These are phyloP conservation scores for Aegilops umbellulata DNA, from an alignment of 176 grass and related monocot species.

Conservation along the genomic window DNA sequence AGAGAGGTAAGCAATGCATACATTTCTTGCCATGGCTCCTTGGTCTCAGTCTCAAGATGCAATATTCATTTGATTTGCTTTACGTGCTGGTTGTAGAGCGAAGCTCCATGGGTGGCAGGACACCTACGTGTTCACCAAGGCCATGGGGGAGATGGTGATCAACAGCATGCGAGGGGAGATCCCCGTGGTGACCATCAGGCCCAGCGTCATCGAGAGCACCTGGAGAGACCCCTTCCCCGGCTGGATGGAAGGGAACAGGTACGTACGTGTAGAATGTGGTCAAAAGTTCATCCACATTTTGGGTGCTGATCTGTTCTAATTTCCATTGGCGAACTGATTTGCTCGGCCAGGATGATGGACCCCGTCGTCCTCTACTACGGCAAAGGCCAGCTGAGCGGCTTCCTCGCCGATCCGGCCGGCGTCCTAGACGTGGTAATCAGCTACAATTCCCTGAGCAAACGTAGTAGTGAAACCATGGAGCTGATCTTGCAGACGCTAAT, in stretches of 20 bases:
- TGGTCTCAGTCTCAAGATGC: not conserved
- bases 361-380: conserved; percentile 90
- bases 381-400: conserved; percentile 82
- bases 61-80: not conserved
- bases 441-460: not conserved
- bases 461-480: not conserved
- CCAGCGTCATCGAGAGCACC: conserved; percentile 87
- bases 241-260: conserved; percentile 99
- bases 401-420: conserved; percentile 70
- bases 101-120: conserved; percentile 92
- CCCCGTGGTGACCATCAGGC: conserved; percentile 84
- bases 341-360: conserved; percentile 79
- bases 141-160: conserved; percentile 93
- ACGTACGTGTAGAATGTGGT: not conserved
- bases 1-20: conserved; percentile 37
- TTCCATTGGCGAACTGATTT: not conserved
- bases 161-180: conserved; percentile 83
- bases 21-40: not conserved
- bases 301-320: too few species aligned
- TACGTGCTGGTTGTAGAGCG: conserved; percentile 36
- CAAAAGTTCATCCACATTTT: not conserved
- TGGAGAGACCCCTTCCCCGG: conserved; percentile 87
- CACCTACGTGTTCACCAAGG: conserved; percentile 92
- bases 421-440: conserved; percentile 75
- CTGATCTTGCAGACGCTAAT: not conserved